Evolutionary conservation across 352 stramenopile species (phyloP).

Genomic region (Pythium volutum): DNA sequence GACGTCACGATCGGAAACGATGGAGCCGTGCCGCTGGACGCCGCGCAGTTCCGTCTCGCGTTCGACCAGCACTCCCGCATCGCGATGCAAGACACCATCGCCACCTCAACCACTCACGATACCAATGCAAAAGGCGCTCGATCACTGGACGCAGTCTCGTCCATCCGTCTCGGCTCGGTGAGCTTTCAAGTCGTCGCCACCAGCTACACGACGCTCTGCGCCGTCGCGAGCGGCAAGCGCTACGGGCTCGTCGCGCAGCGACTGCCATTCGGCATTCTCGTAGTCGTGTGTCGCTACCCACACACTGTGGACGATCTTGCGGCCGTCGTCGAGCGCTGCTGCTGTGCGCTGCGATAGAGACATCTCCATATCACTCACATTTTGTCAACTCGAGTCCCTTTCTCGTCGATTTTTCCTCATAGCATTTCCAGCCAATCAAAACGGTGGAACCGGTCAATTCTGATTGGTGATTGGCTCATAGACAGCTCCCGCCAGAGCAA

Average conservation of each 20-base stretch:
- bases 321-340: slow-evolving; percentile 33
- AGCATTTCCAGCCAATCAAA: slow-evolving; percentile 18
- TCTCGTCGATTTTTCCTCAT: background rate
- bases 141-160: slow-evolving; percentile 13
- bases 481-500: background rate
- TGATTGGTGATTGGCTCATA: slow-evolving; percentile 8
- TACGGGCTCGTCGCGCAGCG: slow-evolving; percentile 45
- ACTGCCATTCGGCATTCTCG: slow-evolving; percentile 46
- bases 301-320: slow-evolving; percentile 35
- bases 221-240: slow-evolving; percentile 30
- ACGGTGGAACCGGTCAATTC: background rate
- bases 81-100: slow-evolving; percentile 27
- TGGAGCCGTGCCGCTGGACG: background rate
- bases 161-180: slow-evolving; percentile 30
- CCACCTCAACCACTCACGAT: background rate
- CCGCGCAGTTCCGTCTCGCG: slow-evolving; percentile 9
- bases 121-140: background rate
- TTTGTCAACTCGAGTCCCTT: background rate
- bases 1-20: slow-evolving; percentile 13
- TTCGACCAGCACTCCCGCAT: slow-evolving; percentile 48
- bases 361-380: background rate
- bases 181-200: slow-evolving; percentile 44
- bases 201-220: slow-evolving; percentile 45
- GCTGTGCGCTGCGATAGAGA: slow-evolving; percentile 27
- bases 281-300: slow-evolving; percentile 41